These are phyloP conservation scores for Alternaria alternata DNA, from an alignment of 2,329 filamentous ascomycete genomes.

Conservation along the genomic window DNA sequence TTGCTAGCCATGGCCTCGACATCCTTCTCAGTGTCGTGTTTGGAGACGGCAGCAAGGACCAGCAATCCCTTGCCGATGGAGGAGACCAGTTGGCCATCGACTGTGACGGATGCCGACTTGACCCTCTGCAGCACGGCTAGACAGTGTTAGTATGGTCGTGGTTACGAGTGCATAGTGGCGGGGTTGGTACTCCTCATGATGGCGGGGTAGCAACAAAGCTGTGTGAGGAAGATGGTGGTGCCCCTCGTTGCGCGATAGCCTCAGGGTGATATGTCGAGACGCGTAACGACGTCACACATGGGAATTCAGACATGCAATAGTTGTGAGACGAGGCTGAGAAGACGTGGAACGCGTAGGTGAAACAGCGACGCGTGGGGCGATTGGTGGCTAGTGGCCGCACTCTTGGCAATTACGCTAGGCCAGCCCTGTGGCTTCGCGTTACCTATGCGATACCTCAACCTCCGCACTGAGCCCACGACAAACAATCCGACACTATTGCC, in stretches of 20 bases:
- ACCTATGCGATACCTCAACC: slow-evolving; percentile 34
- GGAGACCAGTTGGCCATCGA: slow-evolving; percentile 88
- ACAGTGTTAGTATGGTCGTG: slow-evolving; percentile 28
- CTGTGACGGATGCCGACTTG: slow-evolving; percentile 92
- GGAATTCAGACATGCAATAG: slow-evolving; percentile 7
- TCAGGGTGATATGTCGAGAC: neutral
- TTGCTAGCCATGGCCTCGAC: slow-evolving; percentile 83
- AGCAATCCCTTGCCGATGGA: slow-evolving; percentile 89
- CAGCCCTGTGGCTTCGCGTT: slow-evolving; percentile 31
- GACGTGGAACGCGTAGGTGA: slow-evolving; percentile 17
- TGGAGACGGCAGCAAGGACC: slow-evolving; percentile 89
- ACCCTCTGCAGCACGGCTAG: slow-evolving; percentile 92
- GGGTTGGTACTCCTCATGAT: slow-evolving; percentile 33
- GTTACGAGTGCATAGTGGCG: slow-evolving; percentile 7
- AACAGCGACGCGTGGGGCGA: slow-evolving; percentile 25
- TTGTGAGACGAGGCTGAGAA: slow-evolving; percentile 14
- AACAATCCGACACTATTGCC: slow-evolving; percentile 26
- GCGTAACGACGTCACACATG: slow-evolving; percentile 17
- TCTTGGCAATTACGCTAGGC: slow-evolving; percentile 37
- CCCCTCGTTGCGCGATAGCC: neutral
- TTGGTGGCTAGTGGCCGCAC: slow-evolving; percentile 15
- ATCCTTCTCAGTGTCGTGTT: slow-evolving; percentile 89
- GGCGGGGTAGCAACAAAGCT: slow-evolving; percentile 19
- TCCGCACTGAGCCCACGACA: slow-evolving; percentile 36
- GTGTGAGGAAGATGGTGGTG: slow-evolving; percentile 1